These are phyloP conservation scores for Fusarium sp. DNA, from an alignment of 2,329 filamentous ascomycete genomes.

Conservation along the genomic window DNA sequence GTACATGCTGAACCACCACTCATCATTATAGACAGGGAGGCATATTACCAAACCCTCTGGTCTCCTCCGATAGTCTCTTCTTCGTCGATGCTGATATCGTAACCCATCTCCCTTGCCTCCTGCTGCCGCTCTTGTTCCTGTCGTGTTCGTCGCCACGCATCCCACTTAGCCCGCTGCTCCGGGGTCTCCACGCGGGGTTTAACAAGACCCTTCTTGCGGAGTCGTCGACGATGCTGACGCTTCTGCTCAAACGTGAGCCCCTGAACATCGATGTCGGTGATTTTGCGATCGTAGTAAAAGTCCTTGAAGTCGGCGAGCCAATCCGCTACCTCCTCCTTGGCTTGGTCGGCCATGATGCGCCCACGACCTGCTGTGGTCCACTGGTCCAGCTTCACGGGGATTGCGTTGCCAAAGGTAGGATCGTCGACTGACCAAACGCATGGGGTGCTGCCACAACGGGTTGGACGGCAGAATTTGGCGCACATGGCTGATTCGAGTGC, in stretches of 20 bases:
- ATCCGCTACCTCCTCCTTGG: conserved; percentile 62
- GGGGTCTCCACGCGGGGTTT: conserved; percentile 54
- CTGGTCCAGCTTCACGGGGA: conserved; percentile 73
- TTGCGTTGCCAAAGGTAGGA: conserved; percentile 70
- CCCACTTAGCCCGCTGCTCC: conserved; percentile 60
- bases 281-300: conserved; percentile 59
- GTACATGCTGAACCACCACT: conserved; percentile 7
- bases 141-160: conserved; percentile 60
- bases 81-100: conserved; percentile 52
- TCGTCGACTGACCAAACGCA: conserved; percentile 71
- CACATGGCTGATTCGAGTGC: conserved; percentile 67
- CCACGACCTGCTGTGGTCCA: conserved; percentile 69
- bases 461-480: conserved; percentile 65
- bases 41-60: conserved; percentile 46
- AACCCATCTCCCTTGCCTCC: conserved; percentile 57
- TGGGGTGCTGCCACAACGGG: conserved; percentile 60
- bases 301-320: conserved; percentile 63
- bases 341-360: conserved; percentile 54
- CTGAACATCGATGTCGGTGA: conserved; percentile 59
- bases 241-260: conserved; percentile 62
- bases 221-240: conserved; percentile 63
- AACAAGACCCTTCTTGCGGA: conserved; percentile 61
- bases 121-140: conserved; percentile 57
- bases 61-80: conserved; percentile 51
- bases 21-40: not conserved